Evolutionary conservation across 768 basidiomycete species (phyloP), one percentile per base, ranked within the genome.

Genomic region (Rhizopogon sp.): DNA sequence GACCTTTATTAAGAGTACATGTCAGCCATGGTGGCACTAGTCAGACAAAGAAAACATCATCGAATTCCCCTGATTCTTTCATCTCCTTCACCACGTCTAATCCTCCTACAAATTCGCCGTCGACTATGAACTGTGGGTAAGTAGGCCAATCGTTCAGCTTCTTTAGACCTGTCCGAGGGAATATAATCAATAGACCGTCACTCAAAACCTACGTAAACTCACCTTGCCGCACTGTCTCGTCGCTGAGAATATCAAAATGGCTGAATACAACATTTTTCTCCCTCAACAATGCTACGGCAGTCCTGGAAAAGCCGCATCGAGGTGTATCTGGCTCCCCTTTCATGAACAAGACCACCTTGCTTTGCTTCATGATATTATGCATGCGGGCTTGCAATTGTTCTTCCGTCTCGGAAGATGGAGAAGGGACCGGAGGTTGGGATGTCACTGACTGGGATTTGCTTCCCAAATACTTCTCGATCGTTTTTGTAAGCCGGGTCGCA

Each of bases 81-180:
- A 95, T 89, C 73, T 98, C 96, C 68, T 84, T 81, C 22, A 95
- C 81, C 50, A 98, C 86, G 66, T 99, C 96, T 50, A 98, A 72
- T 4, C 96, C 96, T n/a, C 96, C 96, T 14, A 97, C 85, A 16
- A 99, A 79, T 68, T 98, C 93, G 5, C 97, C 95, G 3, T 90
- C 83, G 50, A 93, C 76, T 59, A 94, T 88, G 20, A 96, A 75
- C 66, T 93, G 90, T 3, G 90, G 90, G 74, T 81, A 92, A 3
- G 90, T 96, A 0, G 93, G 93, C 93, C 93, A 95, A 57, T 93
- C 80, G 64, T 95, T 95, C 57, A 92, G 65, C 58, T 76, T 80
- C 72, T 87, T 87, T 51, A 87, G 79, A 65, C 81, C 93, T 83
- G 58, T 33, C 45, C 47, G 25, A 16, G 22, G 45, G 16, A 16